Conservation (phyloP, 495 filamentous ascomycete genomes). For the Letharia columbiana region DNA sequence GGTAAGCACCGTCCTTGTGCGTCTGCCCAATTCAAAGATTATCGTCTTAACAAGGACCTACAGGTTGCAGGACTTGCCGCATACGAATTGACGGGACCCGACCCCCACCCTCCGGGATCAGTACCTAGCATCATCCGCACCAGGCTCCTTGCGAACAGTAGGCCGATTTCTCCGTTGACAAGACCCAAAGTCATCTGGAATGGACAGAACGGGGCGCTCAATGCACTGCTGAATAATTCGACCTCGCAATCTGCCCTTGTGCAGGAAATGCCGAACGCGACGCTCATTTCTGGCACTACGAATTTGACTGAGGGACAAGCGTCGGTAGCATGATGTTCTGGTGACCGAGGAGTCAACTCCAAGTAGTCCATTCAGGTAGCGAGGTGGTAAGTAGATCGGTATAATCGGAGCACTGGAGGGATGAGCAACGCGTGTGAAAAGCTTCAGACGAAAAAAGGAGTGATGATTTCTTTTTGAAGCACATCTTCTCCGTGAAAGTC, state of each 20-base stretch:
- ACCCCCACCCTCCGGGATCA: background rate
- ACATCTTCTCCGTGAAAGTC: too few relatives aligned
- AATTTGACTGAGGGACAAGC: background rate
- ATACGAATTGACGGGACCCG: background rate
- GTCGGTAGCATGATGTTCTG: background rate
- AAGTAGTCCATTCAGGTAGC: too few relatives aligned
- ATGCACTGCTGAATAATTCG: background rate
- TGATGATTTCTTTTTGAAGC: too few relatives aligned
- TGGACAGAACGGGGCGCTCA: background rate
- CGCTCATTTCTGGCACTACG: background rate
- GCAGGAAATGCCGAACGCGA: background rate
- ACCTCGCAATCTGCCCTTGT: background rate
- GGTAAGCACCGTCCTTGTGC: background rate
- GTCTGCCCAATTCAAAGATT: background rate
- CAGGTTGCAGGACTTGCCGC: conserved; percentile 4
- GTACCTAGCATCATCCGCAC: background rate
- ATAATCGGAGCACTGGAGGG: too few relatives aligned
- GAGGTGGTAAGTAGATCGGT: background rate
- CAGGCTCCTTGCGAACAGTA: background rate
- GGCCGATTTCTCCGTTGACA: background rate
- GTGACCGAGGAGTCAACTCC: background rate
- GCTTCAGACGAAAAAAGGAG: too few relatives aligned
- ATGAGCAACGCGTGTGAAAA: too few relatives aligned
- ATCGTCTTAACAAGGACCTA: background rate
- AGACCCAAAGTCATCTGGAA: background rate